Percentiles rank a stretch among this genome's conserved stretches.
phyloP scores from a whole-genome alignment of 2,329 filamentous ascomycete species.

The Aspergillus ibericus region DNA sequence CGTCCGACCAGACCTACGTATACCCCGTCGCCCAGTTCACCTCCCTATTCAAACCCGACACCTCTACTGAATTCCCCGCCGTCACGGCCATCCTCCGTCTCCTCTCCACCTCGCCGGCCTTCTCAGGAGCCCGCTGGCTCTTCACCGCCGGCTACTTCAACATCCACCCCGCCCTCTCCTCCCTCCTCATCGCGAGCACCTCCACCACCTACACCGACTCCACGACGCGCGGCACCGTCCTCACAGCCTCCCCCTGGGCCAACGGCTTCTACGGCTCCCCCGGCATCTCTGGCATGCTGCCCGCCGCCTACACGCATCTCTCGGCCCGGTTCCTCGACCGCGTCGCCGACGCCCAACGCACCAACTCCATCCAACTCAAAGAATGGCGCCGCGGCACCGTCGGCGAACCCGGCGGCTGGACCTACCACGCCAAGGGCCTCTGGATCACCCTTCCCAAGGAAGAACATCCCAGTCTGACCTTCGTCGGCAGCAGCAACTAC shows the following conservation, averaged over 20 bases:
- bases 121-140: slow-evolving; percentile 76
- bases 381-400: slow-evolving; percentile 88
- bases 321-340: slow-evolving; percentile 75
- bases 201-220: slow-evolving; percentile 32
- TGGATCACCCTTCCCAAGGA: slow-evolving; percentile 72
- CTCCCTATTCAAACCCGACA: slow-evolving; percentile 73
- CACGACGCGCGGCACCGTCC: slow-evolving; percentile 68
- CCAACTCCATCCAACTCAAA: slow-evolving; percentile 67
- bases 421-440: slow-evolving; percentile 94
- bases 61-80: slow-evolving; percentile 84
- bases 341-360: slow-evolving; percentile 54
- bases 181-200: slow-evolving; percentile 72
- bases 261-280: slow-evolving; percentile 93
- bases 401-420: slow-evolving; percentile 82
- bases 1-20: slow-evolving; percentile 66
- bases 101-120: slow-evolving; percentile 60
- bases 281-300: slow-evolving; percentile 85
- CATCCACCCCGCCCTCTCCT: slow-evolving; percentile 79
- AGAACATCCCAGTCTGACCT: slow-evolving; percentile 69
- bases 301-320: slow-evolving; percentile 87
- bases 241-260: slow-evolving; percentile 88
- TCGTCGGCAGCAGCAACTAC: slow-evolving; percentile 93
- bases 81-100: slow-evolving; percentile 71
- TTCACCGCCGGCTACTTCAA: slow-evolving; percentile 99
- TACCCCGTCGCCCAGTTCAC: slow-evolving; percentile 89